Base-by-base conservation (phyloP, 768 basidiomycete genomes). In the Ramaria sp. region DNA sequence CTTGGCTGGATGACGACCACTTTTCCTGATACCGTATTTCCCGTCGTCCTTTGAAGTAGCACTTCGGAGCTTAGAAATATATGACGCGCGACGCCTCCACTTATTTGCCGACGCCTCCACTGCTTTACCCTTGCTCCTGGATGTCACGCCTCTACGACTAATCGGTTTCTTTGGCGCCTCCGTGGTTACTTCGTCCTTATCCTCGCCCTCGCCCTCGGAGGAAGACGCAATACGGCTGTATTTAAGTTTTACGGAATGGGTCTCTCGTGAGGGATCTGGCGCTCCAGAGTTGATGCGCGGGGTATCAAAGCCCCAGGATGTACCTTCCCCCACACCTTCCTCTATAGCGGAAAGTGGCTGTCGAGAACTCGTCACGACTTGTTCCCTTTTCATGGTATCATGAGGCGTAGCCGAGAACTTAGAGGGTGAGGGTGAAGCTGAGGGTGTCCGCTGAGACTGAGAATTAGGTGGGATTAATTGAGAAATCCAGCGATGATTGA, bases 401-500 rank as follows among this genome's bases (percentile, higher is more conserved):
- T 22, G 28, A 15, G 24, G 36, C 32, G 48, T 24, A 9, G 37
- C 30, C n/a, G 55, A 41, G 10, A 24, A 12, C 2, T 10, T 20
- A 49, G 22, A 15, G 28, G 47, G 13, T 36, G 54, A 20, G 44
- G 25, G 24, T 13, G 32, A 9, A 13, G 9, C 32, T 34, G 8
- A 8, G 15, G 38, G 27, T 37, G 20, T 39, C n/a, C n/a, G n/a
- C 8, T 13, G 56, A 9, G 44, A 18, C 16, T 50, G 39, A 34
- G 32, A 28, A 42, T 41, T 28, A 38, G 32, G 10, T 15, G 41
- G 48, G 18, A 56, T 27, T 9, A 38, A 37, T n/a, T 30, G 28
- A 16, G 27, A 16, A 2, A 97, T 74, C 95, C 95, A 98, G 0
- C 80, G 78, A 61, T 97, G 92, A 0, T 66, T 24, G 9, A 87